Base-by-base conservation (phyloP, 1,139 yeast genomes). In the Hyphopichia fennica region DNA sequence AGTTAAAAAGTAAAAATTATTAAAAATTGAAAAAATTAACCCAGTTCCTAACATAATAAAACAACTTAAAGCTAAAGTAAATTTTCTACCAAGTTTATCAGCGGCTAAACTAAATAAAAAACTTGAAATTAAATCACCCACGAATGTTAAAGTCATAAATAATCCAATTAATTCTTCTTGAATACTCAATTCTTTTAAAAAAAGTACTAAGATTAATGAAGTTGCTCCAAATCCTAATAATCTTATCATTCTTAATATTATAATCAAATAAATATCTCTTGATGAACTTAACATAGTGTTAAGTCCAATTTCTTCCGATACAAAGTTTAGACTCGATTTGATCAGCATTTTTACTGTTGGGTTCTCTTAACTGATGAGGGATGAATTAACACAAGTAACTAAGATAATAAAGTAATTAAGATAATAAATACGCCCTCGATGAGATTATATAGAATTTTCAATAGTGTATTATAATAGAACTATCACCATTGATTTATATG, bases 171-270 rank as follows among this genome's bases (percentile, higher is more conserved):
- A 48, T 27, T 56, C 54, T 37, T 67, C 74, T 5, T 48, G 49
- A 32, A 69, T 53, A 1, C 62, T 62, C 16, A 67, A 50, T 37
- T 62, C 63, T 35, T 60, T 60, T 45, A 72, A 56, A 45, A 62
- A 71, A 29, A 69, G 50, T 3, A 71, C 76, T 27, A 73, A 49
- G 10, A 73, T 67, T 33, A 74, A 56, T 13, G 74, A 64, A 0
- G 71, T 62, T 1, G 72, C 75, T 22, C 77, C 76, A 48, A 70
- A 74, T 1, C 69, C 71, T 16, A 66, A 46, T 22, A 69, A 53
- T 40, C 75, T 54, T n/a, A 67, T 50, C 68, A 69, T 68, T 27
- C 75, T 51, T 17, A 69, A 52, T 2, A 53, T 39, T 7, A 69
- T 59, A 30, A 69, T 57, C 16, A 68, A 36, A 40, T 57, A 62